Conservation (phyloP, 169 alveolate species). For the Cyclospora cayetanensis region DNA sequence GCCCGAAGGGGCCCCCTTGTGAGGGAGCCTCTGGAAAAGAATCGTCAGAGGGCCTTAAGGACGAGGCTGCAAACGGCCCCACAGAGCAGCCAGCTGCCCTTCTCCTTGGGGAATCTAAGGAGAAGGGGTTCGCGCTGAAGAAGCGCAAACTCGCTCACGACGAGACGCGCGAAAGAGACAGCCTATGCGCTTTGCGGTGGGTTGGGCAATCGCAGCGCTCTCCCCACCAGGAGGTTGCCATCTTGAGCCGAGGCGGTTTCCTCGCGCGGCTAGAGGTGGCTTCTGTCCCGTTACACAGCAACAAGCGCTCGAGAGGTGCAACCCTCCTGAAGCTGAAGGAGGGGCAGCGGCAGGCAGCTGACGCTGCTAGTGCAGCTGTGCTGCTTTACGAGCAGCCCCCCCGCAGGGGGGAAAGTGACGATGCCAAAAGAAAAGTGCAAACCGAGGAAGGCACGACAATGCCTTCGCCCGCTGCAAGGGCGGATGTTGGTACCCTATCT, state of each 20-base stretch:
- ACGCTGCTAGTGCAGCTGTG: constrained; percentile 1
- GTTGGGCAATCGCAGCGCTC: neutral
- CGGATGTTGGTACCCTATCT: no score
- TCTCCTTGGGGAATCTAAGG: neutral
- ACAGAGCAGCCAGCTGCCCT: no score
- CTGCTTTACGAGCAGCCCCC: neutral
- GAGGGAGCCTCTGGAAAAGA: neutral
- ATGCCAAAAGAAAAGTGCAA: no score
- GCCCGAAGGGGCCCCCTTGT: neutral
- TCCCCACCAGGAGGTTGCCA: neutral
- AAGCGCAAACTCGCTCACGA: neutral
- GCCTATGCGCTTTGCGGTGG: neutral
- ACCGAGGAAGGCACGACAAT: no score
- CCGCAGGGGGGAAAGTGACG: no score
- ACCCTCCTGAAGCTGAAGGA: neutral
- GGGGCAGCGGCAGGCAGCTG: neutral
- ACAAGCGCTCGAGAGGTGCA: neutral
- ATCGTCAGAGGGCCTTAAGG: no score
- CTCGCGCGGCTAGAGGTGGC: neutral
- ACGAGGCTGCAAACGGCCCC: no score
- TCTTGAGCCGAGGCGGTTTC: neutral
- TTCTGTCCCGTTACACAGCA: neutral
- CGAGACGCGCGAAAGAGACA: neutral
- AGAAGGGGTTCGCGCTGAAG: neutral
- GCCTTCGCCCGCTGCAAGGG: no score